A percentile compares a stretch with the other conserved stretches of the same genome.
Evolutionary conservation across 2,329 filamentous ascomycete species (phyloP).

Genomic region (Phaeoacremonium minimum): DNA sequence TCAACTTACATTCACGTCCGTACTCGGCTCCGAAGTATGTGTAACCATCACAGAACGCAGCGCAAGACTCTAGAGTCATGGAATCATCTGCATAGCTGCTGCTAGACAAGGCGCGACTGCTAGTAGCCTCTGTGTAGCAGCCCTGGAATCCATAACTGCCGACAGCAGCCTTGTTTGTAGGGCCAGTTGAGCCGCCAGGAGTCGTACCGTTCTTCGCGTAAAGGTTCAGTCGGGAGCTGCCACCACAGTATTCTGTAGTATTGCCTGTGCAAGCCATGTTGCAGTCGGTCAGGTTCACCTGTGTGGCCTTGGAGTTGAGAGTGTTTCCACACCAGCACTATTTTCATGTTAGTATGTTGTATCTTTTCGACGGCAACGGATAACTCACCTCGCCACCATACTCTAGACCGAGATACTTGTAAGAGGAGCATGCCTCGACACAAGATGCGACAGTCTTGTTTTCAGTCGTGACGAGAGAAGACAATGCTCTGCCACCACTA

Average conservation of each 20-base stretch:
- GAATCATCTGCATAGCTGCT: slow-evolving; percentile 13
- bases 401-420: slow-evolving; percentile 25
- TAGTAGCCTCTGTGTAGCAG: slow-evolving; percentile 23
- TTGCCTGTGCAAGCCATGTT: slow-evolving; percentile 18
- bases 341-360: too few relatives aligned
- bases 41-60: slow-evolving; percentile 16
- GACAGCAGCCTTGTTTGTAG: slow-evolving; percentile 12
- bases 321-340: slow-evolving; percentile 22
- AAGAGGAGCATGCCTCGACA: slow-evolving; percentile 23
- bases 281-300: slow-evolving; percentile 18
- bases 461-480: slow-evolving; percentile 8
- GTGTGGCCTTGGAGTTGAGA: slow-evolving; percentile 12
- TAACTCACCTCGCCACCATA: slow-evolving; percentile 17
- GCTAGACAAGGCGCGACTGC: slow-evolving; percentile 15
- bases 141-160: slow-evolving; percentile 18
- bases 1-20: slow-evolving; percentile 12
- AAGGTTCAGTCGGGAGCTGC: slow-evolving; percentile 8
- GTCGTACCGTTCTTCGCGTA: slow-evolving; percentile 10
- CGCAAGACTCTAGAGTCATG: slow-evolving; percentile 23
- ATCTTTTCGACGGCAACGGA: too few relatives aligned
- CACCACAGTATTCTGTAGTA: slow-evolving; percentile 13
- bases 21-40: slow-evolving; percentile 20
- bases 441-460: slow-evolving; percentile 18
- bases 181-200: slow-evolving; percentile 6
- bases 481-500: slow-evolving; percentile 13